Evolutionary conservation across 371 early-diverging fungal species (phyloP), one percentile per base, ranked within the genome.

Genomic region (Syncephalastrum monosporum): DNA sequence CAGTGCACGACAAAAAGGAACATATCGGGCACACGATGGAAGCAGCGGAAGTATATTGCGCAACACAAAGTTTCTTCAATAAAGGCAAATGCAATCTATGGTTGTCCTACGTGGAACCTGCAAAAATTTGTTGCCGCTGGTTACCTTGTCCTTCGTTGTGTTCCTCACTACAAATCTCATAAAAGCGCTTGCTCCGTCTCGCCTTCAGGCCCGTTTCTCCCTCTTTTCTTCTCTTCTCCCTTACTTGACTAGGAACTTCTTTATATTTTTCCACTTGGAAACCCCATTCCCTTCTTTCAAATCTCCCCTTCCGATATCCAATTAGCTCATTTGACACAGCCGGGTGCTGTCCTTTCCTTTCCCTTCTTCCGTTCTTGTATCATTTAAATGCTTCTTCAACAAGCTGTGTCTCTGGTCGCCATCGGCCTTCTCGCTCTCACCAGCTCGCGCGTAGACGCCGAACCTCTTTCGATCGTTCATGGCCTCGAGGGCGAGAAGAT

Each of bases 51-150:
- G 53, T 54, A 50, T 61, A 50, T 42, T 44, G 49, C 49, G 62
- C 52, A 25, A 60, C 63, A 62, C 59, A 62, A 63, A 29, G 42
- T 15, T 56, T 38, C 51, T 50, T 56, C 56, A 64, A 56, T 59
- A 57, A 55, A 58, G 55, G 21, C 38, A 33, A 59, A 67, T 62
- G 63, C 63, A 67, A 67, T 67, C 59, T 56, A 61, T 67, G 47
- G 45, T 63, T 63, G 67, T 67, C 43, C 60, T 24, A 67, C 67
- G 42, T 53, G 27, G 45, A 41, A 44, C 53, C 52, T 53, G 46
- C 38, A 33, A 33, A 33, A 33, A 33, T 33, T 33, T 33, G 38
- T 10, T 21, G 48, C 48, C 48, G 48, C 25, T 27, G 48, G 25
- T 24, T 29, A 47, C 47, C 19, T 38, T 41, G 51, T 38, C 23